Percentiles rank a stretch among this genome's conserved stretches.
These are phyloP conservation scores for Nothophytophthora sp. DNA, from an alignment of 352 stramenopile species.

Conservation along the genomic window DNA sequence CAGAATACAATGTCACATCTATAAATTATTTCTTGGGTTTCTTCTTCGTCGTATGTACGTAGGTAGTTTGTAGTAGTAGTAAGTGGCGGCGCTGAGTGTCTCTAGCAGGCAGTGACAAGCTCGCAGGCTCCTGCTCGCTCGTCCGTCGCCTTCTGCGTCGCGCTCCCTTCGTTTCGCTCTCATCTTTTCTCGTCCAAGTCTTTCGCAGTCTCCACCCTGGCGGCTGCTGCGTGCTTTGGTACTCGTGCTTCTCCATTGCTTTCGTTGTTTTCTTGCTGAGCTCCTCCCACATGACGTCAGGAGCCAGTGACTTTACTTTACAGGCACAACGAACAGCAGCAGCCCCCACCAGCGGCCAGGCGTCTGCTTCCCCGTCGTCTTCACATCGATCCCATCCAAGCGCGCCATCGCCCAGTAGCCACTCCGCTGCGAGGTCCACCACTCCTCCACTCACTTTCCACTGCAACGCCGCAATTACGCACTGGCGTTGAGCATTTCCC, in stretches of 20 bases:
- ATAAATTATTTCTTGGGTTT: conserved; percentile 61
- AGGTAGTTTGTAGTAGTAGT: conserved; percentile 22
- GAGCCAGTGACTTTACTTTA: too few relatives aligned
- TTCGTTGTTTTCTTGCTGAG: too few relatives aligned
- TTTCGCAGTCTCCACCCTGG: background rate
- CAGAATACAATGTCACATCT: conserved; percentile 39
- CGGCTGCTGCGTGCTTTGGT: too few relatives aligned
- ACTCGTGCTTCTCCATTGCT: conserved; percentile 21
- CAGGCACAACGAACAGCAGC: too few relatives aligned
- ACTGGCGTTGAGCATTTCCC: conserved; percentile 73
- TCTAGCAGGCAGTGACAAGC: conserved; percentile 6
- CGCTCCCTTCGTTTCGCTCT: background rate
- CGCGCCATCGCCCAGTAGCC: too few relatives aligned
- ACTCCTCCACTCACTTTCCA: too few relatives aligned
- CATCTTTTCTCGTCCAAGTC: background rate
- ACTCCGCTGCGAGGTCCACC: too few relatives aligned
- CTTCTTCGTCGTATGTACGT: conserved; percentile 20
- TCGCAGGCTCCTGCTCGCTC: conserved; percentile 7
- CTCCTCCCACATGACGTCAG: too few relatives aligned
- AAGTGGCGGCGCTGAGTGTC: conserved; percentile 6
- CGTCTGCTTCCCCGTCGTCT: too few relatives aligned
- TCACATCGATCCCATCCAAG: too few relatives aligned
- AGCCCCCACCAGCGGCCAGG: too few relatives aligned
- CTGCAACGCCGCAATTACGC: conserved; percentile 34
- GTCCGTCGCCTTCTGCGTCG: background rate